phyloP scores from a whole-genome alignment of 2,329 filamentous ascomycete species.

The Verticillium nubilum region DNA sequence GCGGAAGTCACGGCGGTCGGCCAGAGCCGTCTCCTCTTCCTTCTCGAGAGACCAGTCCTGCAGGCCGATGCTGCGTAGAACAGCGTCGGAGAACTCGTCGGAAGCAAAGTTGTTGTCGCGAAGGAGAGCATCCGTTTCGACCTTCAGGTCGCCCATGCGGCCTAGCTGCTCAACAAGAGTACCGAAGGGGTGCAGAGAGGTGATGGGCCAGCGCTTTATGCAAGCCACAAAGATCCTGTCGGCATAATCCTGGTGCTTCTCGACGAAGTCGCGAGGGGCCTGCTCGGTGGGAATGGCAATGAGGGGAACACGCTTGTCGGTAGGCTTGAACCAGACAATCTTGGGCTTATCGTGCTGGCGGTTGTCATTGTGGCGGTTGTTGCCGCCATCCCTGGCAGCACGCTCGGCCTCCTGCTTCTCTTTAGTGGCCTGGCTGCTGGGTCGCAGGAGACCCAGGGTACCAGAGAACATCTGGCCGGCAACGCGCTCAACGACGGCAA shows the following conservation, averaged over 20 bases:
- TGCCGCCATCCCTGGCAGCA: slow-evolving; percentile 77
- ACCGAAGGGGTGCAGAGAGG: slow-evolving; percentile 96
- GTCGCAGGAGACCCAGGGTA: slow-evolving; percentile 86
- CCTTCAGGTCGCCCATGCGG: slow-evolving; percentile 94
- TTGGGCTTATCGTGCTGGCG: slow-evolving; percentile 95
- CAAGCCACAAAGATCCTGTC: slow-evolving; percentile 98
- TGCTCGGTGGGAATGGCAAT: slow-evolving; percentile 99
- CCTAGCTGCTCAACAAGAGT: slow-evolving; percentile 96
- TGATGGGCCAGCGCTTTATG: slow-evolving; percentile 99
- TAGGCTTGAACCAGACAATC: slow-evolving; percentile 99
- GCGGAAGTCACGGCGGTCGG: slow-evolving; percentile 83
- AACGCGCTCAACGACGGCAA: slow-evolving; percentile 94
- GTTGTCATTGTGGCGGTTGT: slow-evolving; percentile 66
- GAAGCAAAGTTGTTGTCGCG: slow-evolving; percentile 98
- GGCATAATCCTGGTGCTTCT: slow-evolving; percentile 96
- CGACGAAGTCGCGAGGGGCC: slow-evolving; percentile 93
- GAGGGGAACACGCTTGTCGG: slow-evolving; percentile 94
- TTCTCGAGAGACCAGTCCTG: slow-evolving; percentile 85
- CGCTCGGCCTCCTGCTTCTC: slow-evolving; percentile 99
- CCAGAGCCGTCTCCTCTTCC: slow-evolving; percentile 71
- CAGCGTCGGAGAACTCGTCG: slow-evolving; percentile 95
- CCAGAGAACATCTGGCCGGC: slow-evolving; percentile 99
- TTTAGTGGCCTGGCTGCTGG: slow-evolving; percentile 97
- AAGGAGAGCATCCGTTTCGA: slow-evolving; percentile 94
- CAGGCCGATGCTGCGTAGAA: slow-evolving; percentile 84